Conservation (phyloP, 371 early-diverging fungal genomes). For the Mucor indicus region DNA sequence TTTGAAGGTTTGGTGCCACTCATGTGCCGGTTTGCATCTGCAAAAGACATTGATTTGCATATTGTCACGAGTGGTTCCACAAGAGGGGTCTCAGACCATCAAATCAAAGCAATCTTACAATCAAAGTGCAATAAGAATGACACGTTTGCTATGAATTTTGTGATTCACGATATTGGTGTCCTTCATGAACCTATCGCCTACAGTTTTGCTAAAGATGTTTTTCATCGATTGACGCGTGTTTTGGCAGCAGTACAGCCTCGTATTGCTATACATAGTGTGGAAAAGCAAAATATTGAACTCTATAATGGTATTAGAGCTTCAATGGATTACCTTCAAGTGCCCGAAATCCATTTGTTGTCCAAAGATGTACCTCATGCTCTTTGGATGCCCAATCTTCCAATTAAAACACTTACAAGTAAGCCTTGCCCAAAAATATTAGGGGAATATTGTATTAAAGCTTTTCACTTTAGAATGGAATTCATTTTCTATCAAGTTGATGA, state of each 20-base stretch:
- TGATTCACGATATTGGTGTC: slow-evolving; percentile 21
- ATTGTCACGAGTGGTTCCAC: slow-evolving; percentile 16
- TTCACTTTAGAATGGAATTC: slow-evolving; percentile 53
- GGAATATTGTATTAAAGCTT: background rate
- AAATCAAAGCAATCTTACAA: background rate
- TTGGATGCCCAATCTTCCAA: slow-evolving; percentile 54
- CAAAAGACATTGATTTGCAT: slow-evolving; percentile 15
- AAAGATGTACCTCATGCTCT: slow-evolving; percentile 43
- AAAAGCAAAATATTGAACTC: background rate
- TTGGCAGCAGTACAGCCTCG: slow-evolving; percentile 18
- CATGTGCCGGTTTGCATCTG: slow-evolving; percentile 24
- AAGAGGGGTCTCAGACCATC: slow-evolving; percentile 3
- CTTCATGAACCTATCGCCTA: background rate
- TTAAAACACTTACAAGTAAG: slow-evolving; percentile 52
- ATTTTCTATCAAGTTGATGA: slow-evolving; percentile 46
- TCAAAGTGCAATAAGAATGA: background rate
- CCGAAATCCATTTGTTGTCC: slow-evolving; percentile 42
- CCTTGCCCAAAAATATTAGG: background rate
- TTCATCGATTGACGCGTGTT: slow-evolving; percentile 15
- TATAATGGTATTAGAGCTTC: slow-evolving; percentile 12
- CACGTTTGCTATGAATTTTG: background rate
- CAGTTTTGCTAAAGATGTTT: background rate
- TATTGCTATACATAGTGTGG: slow-evolving; percentile 23
- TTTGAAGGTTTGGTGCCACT: slow-evolving; percentile 12
- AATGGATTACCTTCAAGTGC: slow-evolving; percentile 17